phyloP scores from a whole-genome alignment of 192 early-diverging fungal species.

The Tieghemiomyces parasiticus region DNA sequence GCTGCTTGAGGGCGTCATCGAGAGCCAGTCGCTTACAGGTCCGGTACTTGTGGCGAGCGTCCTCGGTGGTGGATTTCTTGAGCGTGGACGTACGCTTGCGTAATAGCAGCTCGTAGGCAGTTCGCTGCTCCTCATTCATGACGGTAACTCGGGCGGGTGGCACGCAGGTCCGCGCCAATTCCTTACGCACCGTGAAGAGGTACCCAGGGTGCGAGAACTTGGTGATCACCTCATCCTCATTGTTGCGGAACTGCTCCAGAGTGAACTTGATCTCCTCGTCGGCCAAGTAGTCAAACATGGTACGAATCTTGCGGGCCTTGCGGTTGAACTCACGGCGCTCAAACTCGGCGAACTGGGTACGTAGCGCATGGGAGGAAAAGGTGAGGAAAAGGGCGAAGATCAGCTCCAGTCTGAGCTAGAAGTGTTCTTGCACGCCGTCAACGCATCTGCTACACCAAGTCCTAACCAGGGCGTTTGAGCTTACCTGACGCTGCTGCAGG shows the following conservation, averaged over 20 bases:
- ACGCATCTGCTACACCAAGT: too few relatives aligned
- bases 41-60: conserved; percentile 54
- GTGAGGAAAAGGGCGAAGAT: background rate
- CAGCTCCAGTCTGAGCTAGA: background rate
- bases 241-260: conserved; percentile 57
- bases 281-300: conserved; percentile 59
- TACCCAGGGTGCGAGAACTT: conserved; percentile 68
- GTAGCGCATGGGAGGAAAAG: background rate
- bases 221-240: conserved; percentile 85
- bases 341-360: conserved; percentile 78
- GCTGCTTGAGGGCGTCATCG: conserved; percentile 82
- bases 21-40: conserved; percentile 60
- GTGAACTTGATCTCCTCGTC: conserved; percentile 78
- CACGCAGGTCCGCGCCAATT: conserved; percentile 38
- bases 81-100: conserved; percentile 66
- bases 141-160: conserved; percentile 24
- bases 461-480: background rate
- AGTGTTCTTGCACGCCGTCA: too few relatives aligned
- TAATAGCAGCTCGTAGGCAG: conserved; percentile 71
- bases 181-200: conserved; percentile 45
- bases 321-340: conserved; percentile 64
- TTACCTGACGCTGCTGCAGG: conserved; percentile 69
- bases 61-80: conserved; percentile 66
- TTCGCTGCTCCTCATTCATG: conserved; percentile 74
- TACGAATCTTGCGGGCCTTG: conserved; percentile 63